Evolutionary conservation across 352 stramenopile species (phyloP).

Genomic region (Pythium utonaiense): DNA sequence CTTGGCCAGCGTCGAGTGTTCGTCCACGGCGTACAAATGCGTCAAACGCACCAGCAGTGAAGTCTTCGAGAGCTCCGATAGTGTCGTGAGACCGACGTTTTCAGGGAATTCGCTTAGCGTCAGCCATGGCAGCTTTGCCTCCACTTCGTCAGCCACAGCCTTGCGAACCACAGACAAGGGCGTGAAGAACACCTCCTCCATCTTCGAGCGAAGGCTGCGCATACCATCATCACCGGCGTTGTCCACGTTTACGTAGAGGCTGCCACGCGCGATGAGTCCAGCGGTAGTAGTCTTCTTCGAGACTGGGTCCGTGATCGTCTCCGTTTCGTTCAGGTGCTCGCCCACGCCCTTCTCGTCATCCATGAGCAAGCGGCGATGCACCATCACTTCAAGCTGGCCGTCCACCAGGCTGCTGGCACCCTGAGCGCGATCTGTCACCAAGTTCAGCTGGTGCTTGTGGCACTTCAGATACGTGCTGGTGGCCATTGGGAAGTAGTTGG

Average conservation of each 20-base stretch:
- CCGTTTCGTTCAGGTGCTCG: constrained; percentile 91
- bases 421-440: constrained; percentile 93
- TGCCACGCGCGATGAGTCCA: constrained; percentile 65
- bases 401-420: constrained; percentile 89
- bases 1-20: constrained; percentile 79
- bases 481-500: constrained; percentile 98
- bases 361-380: constrained; percentile 90
- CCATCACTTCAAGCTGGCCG: constrained; percentile 96
- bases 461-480: constrained; percentile 93
- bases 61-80: constrained; percentile 71
- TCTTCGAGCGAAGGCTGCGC: constrained; percentile 49
- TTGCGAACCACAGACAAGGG: constrained; percentile 57
- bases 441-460: constrained; percentile 67
- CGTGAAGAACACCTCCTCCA: constrained; percentile 67
- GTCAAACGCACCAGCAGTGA: constrained; percentile 90
- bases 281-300: constrained; percentile 54
- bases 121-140: constrained; percentile 66
- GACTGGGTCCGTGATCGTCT: constrained; percentile 71
- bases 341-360: constrained; percentile 94
- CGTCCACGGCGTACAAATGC: constrained; percentile 91
- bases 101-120: constrained; percentile 71
- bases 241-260: constrained; percentile 69
- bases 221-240: constrained; percentile 45
- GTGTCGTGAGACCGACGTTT: constrained; percentile 93
- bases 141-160: constrained; percentile 26